Percentiles rank a stretch among this genome's conserved stretches.
Conservation (phyloP, 805 yeast genomes). For the Yarrowia sp. region DNA sequence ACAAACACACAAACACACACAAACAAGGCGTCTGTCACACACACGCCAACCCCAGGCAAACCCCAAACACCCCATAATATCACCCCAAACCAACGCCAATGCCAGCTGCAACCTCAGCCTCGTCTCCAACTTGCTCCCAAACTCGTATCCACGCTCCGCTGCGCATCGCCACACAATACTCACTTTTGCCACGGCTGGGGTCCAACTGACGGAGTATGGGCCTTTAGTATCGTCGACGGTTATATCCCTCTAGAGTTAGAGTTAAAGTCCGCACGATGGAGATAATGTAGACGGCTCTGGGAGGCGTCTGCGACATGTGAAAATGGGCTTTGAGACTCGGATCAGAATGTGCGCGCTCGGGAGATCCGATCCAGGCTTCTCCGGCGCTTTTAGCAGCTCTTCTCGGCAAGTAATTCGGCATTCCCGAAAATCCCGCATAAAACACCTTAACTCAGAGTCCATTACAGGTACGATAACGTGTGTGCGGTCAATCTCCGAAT, state of each 20-base stretch:
- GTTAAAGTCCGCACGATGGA: slow-evolving; percentile 11
- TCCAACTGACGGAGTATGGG: neutral
- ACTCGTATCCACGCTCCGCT: neutral
- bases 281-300: neutral
- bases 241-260: slow-evolving; percentile 9
- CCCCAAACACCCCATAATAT: too few relatives aligned
- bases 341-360: neutral
- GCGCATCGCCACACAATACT: neutral
- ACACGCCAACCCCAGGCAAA: too few relatives aligned
- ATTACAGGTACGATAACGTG: neutral
- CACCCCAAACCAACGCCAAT: too few relatives aligned
- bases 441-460: neutral
- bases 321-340: neutral
- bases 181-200: slow-evolving; percentile 21
- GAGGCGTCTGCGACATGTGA: neutral
- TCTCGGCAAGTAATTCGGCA: too few relatives aligned
- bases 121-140: too few relatives aligned
- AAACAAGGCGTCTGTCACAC: too few relatives aligned
- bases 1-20: too few relatives aligned
- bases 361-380: neutral
- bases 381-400: neutral
- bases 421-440: slow-evolving; percentile 3
- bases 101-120: too few relatives aligned
- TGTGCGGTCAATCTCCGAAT: neutral
- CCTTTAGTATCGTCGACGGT: slow-evolving; percentile 19